A percentile compares a stretch with the other conserved stretches of the same genome.
Evolutionary conservation across 1,284 basidiomycete genomes (phyloP).

Genomic region (Boletus mariae): DNA sequence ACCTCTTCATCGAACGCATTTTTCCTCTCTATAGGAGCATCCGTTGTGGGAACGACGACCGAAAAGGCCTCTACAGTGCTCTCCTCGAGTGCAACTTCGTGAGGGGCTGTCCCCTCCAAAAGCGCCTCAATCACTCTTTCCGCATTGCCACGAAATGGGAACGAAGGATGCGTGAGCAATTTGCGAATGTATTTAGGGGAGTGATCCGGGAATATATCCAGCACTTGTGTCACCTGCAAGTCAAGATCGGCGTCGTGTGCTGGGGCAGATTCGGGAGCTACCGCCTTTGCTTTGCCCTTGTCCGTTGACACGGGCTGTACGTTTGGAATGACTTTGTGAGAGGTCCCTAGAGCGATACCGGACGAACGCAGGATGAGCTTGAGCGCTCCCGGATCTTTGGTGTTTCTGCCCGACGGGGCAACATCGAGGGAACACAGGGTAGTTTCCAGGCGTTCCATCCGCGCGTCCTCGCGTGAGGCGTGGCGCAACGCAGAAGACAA

Average conservation of each 20-base stretch:
- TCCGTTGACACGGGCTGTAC: constrained; percentile 29
- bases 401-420: constrained; percentile 7
- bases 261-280: constrained; percentile 7
- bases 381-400: constrained; percentile 51
- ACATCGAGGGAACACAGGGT: constrained; percentile 41
- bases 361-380: constrained; percentile 59
- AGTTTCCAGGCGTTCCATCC: constrained; percentile 54
- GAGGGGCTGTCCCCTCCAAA: constrained; percentile 66
- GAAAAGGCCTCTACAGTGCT: not conserved
- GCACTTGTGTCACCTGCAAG: constrained; percentile 57
- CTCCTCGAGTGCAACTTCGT: constrained; percentile 36
- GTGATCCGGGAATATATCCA: constrained; percentile 68
- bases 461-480: constrained; percentile 50
- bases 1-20: constrained; percentile 73
- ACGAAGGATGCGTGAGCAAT: constrained; percentile 48
- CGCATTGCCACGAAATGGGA: constrained; percentile 46
- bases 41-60: not conserved
- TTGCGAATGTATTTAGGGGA: constrained; percentile 52
- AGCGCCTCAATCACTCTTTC: constrained; percentile 64
- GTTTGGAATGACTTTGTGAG: not conserved
- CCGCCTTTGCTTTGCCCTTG: constrained; percentile 38
- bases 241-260: constrained; percentile 45
- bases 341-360: constrained; percentile 35
- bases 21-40: constrained; percentile 40
- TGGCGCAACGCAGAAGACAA: constrained; percentile 45